Conservation (phyloP, 805 yeast genomes). For the Hemisphaericaspora nanyangensis region DNA sequence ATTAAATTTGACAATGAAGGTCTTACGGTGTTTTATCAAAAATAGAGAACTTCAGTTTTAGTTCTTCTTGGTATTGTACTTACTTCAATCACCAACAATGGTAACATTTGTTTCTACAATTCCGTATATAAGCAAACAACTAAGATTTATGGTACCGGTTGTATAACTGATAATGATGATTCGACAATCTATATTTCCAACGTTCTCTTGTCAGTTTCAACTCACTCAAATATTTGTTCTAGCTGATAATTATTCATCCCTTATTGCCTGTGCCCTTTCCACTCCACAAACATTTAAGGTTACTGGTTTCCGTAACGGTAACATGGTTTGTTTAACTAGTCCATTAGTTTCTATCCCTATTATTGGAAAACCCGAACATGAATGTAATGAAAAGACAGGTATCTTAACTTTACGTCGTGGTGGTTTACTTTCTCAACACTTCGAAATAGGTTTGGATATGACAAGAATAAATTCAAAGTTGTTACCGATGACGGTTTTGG, state of each 20-base stretch:
- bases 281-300: constrained; percentile 17
- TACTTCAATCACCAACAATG: constrained; percentile 18
- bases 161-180: constrained; percentile 17
- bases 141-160: constrained; percentile 21
- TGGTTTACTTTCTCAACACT: constrained; percentile 8
- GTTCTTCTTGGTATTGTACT: constrained; percentile 14
- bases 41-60: constrained; percentile 9
- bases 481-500: constrained; percentile 17
- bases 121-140: constrained; percentile 19
- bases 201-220: constrained; percentile 12
- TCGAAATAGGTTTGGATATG: constrained; percentile 23
- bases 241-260: constrained; percentile 14
- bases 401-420: constrained; percentile 14
- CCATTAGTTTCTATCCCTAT: constrained; percentile 6
- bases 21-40: constrained; percentile 14
- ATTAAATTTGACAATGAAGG: constrained; percentile 17
- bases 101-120: constrained; percentile 25
- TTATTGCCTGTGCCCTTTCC: constrained; percentile 13
- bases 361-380: neutral
- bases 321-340: constrained; percentile 13
- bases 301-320: constrained; percentile 24
- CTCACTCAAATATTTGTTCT: constrained; percentile 16
- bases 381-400: constrained; percentile 15
- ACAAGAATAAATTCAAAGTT: constrained; percentile 9
- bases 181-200: constrained; percentile 12